These are phyloP conservation scores for Colletotrichum gloeosporioides DNA, from an alignment of 2,329 filamentous ascomycete genomes.

Conservation along the genomic window DNA sequence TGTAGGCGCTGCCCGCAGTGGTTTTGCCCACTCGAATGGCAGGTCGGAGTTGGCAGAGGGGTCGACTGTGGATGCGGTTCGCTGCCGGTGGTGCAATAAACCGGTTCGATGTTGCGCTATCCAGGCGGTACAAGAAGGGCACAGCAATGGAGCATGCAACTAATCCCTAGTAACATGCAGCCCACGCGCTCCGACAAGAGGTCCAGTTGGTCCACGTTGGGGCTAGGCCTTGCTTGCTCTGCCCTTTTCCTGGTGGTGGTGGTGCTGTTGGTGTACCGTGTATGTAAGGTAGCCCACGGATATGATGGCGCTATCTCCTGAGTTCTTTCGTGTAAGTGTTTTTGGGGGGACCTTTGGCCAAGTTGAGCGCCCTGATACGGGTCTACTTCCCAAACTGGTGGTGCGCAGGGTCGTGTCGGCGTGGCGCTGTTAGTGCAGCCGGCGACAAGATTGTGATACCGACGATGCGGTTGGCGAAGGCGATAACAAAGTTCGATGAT, in stretches of 20 bases:
- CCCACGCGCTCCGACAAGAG: background rate
- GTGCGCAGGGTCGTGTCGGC: slow-evolving; percentile 16
- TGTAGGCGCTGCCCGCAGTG: background rate
- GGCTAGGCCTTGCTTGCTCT: background rate
- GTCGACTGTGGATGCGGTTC: background rate
- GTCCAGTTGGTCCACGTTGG: slow-evolving; percentile 14
- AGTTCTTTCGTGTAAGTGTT: background rate
- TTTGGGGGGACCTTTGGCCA: background rate
- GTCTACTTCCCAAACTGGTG: slow-evolving; percentile 5
- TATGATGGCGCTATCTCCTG: slow-evolving; percentile 9
- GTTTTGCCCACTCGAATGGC: background rate
- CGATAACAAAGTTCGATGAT: slow-evolving; percentile 13
- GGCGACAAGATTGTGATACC: slow-evolving; percentile 13
- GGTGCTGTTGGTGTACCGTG: background rate
- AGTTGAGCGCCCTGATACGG: background rate
- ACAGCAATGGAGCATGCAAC: background rate
- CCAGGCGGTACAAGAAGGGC: background rate
- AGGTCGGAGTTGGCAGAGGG: background rate
- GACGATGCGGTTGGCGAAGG: slow-evolving; percentile 13
- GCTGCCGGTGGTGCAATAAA: slow-evolving; percentile 20
- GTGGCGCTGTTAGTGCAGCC: slow-evolving; percentile 13
- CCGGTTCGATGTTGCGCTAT: slow-evolving; percentile 13
- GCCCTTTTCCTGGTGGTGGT: background rate
- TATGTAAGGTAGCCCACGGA: background rate
- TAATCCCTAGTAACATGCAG: background rate